Conservation (phyloP, 345 rosid species). For the Gossypium turneri region DNA sequence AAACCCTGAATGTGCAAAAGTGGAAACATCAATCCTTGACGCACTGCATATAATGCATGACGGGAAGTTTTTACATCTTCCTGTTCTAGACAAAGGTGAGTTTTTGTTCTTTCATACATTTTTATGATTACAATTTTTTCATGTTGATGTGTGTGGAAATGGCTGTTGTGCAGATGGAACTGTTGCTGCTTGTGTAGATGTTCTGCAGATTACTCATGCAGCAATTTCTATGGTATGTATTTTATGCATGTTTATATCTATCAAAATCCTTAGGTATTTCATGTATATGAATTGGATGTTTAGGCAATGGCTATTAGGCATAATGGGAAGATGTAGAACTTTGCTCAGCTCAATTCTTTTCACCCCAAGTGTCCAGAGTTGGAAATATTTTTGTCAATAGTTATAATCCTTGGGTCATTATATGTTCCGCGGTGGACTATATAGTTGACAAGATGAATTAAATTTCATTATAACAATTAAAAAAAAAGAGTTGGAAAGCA, state of each 20-base stretch:
- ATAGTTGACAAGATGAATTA: neutral
- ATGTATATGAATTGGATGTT: neutral
- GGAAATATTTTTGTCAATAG: no score
- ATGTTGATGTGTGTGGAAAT: neutral
- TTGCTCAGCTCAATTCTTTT: neutral
- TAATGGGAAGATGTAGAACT: slow-evolving; percentile 1
- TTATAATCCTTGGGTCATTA: no score
- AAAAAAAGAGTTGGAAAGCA: neutral
- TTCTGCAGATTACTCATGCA: slow-evolving; percentile 90
- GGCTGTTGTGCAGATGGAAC: slow-evolving; percentile 62
- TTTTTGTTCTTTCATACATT: slow-evolving; percentile 5
- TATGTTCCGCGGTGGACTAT: no score
- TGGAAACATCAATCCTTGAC: slow-evolving; percentile 85
- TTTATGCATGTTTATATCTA: slow-evolving; percentile 2
- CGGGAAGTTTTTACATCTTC: slow-evolving; percentile 96
- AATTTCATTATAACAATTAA: neutral
- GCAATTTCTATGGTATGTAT: slow-evolving; percentile 86
- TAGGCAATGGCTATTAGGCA: neutral
- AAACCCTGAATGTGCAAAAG: slow-evolving; percentile 75
- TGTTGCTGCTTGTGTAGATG: slow-evolving; percentile 79
- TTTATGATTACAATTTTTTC: neutral
- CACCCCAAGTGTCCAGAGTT: neutral
- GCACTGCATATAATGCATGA: slow-evolving; percentile 96
- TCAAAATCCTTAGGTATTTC: neutral
- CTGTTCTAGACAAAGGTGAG: slow-evolving; percentile 74